Evolutionary conservation across 2,329 filamentous ascomycete species (phyloP).

Genomic region (Alternaria hordeiaustralica): DNA sequence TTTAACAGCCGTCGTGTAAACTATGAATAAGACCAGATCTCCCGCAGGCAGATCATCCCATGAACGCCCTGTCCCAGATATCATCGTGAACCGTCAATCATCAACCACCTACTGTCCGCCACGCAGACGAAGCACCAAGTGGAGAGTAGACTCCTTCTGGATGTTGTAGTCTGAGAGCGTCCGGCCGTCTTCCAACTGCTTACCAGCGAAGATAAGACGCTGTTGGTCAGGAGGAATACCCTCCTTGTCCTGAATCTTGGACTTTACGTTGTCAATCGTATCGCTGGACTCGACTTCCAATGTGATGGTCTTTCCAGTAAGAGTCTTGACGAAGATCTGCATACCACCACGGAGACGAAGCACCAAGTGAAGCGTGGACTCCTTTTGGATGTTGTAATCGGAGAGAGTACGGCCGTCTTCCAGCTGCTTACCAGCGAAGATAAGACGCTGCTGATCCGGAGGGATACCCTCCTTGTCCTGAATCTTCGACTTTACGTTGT

Average conservation of each 20-base stretch:
- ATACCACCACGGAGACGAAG: conserved; percentile 85
- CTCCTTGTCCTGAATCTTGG: conserved; percentile 79
- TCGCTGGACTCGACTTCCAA: conserved; percentile 88
- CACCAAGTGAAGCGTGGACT: conserved; percentile 83
- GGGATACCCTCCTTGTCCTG: conserved; percentile 98
- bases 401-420: conserved; percentile 90
- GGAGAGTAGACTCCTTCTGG: conserved; percentile 73
- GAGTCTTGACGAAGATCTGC: conserved; percentile 65
- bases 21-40: conserved; percentile 37
- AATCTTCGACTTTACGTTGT: conserved; percentile 97
- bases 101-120: conserved; percentile 56
- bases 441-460: conserved; percentile 93
- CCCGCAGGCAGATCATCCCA: conserved; percentile 29
- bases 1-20: conserved; percentile 29
- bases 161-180: conserved; percentile 97
- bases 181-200: conserved; percentile 91
- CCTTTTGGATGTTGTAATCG: conserved; percentile 97
- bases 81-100: conserved; percentile 20
- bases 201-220: conserved; percentile 90
- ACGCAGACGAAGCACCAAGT: conserved; percentile 68
- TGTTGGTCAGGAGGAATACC: conserved; percentile 95
- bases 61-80: conserved; percentile 42
- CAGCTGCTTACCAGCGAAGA: conserved; percentile 95
- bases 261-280: conserved; percentile 94
- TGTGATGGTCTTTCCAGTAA: conserved; percentile 89